phyloP scores from a whole-genome alignment of 352 stramenopile species.

The Thalassiosira allenii region DNA sequence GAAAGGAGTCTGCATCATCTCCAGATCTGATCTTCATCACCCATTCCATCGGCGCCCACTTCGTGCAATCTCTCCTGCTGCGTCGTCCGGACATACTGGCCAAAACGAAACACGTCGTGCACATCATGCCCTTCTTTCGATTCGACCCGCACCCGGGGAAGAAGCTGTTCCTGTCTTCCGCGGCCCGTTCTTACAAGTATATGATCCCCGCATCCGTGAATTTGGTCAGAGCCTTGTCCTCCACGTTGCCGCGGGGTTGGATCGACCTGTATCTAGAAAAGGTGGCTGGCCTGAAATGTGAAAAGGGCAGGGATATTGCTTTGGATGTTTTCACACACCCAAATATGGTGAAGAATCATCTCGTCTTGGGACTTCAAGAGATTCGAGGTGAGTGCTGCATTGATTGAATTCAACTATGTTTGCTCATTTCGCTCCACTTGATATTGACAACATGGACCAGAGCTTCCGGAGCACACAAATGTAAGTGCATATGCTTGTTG shows the following conservation, averaged over 20 bases:
- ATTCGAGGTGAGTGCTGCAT: too few species aligned
- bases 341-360: conserved; percentile 73
- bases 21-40: conserved; percentile 75
- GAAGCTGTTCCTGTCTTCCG: conserved; percentile 52
- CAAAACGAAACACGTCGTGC: conserved; percentile 61
- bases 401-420: too few species aligned
- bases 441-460: too few species aligned
- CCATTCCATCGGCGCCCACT: conserved; percentile 80
- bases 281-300: conserved; percentile 47
- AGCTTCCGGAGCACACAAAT: conserved; percentile 69
- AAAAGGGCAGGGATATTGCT: conserved; percentile 56
- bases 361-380: conserved; percentile 76
- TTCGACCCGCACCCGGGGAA: conserved; percentile 57
- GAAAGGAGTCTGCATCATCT: conserved; percentile 12
- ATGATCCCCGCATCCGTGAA: conserved; percentile 27
- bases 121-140: conserved; percentile 81
- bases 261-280: conserved; percentile 50
- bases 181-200: conserved; percentile 38
- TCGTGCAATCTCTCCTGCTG: conserved; percentile 71
- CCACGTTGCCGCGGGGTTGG: conserved; percentile 26
- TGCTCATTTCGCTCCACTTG: too few species aligned
- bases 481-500: too few species aligned
- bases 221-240: conserved; percentile 6
- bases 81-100: conserved; percentile 61
- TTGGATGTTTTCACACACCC: conserved; percentile 56